Base-by-base conservation (phyloP, 192 early-diverging fungal species). In the Umbelopsis isabellina region DNA sequence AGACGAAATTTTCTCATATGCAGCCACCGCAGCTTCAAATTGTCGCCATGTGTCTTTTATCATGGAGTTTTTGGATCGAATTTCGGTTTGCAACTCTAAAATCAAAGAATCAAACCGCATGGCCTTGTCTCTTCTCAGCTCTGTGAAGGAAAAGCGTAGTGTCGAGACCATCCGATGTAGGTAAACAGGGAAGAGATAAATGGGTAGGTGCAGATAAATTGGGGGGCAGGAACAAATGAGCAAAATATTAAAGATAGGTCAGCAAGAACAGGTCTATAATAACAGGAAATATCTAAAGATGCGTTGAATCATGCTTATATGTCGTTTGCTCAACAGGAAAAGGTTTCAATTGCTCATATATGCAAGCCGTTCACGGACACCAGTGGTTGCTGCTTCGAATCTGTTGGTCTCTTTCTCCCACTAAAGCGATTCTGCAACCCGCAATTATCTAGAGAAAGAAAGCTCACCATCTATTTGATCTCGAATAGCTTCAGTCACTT, bases 401-500 rank as follows among this genome's bases (percentile, higher is more conserved):
- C 37, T 41, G 37, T 41, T 41, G 37, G 7, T 41, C 37, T 41
- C 37, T 41, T 41, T 41, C 5, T 41, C 37, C 37, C 37, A 35
- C 25, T 16, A 61, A 35, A 53, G 37, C 37, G 37, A 0, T 30
- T 41, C 10, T 41, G 37, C 37, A 1, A 41, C 37, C 37, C 37
- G 5, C 1, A 41, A 41, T 5, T 22, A 27, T 55, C 22, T 21
- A 55, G 25, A 30, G 37, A 61, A 61, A 13, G 55, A 61, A 61
- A 30, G 55, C 55, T 61, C 55, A 61, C 55, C 55, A 61, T 61
- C 55, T 35, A 61, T 61, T 30, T 61, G 55, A 33, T 61, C 25
- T 61, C 55, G 55, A 61, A 61, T 61, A 35, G 55, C 55, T 61
- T 61, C 55, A 7, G 55, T 61, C 33, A 61, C 55, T 61, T 61